Conservation (phyloP, 2,329 filamentous ascomycete species). For the Curvularia hawaiiensis region DNA sequence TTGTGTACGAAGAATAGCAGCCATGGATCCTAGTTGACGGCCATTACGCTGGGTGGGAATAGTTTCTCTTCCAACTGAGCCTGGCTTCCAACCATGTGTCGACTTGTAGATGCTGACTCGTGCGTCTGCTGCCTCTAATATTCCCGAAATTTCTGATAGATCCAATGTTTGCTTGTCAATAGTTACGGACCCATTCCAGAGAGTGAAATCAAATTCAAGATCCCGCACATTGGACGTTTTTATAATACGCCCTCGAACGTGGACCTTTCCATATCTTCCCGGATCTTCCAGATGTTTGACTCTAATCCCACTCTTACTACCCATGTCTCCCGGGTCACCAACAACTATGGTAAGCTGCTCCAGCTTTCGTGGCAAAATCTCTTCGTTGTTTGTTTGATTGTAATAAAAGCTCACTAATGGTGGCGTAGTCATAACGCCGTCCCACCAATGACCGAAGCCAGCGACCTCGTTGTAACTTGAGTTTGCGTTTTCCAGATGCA, state of each 20-base stretch:
- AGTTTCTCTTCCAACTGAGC: not conserved
- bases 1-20: slow-evolving; percentile 58
- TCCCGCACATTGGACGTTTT: slow-evolving; percentile 42
- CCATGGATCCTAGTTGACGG: slow-evolving; percentile 58
- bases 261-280: slow-evolving; percentile 57
- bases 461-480: slow-evolving; percentile 56
- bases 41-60: slow-evolving; percentile 45
- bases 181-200: slow-evolving; percentile 21
- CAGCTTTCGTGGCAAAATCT: slow-evolving; percentile 26
- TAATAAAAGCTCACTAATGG: slow-evolving; percentile 58
- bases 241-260: slow-evolving; percentile 44
- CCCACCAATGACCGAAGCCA: slow-evolving; percentile 14
- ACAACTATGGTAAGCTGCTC: slow-evolving; percentile 55
- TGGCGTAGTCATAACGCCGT: slow-evolving; percentile 59
- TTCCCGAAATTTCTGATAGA: slow-evolving; percentile 3
- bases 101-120: slow-evolving; percentile 2
- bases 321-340: slow-evolving; percentile 59
- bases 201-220: slow-evolving; percentile 33
- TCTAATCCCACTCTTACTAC: slow-evolving; percentile 57
- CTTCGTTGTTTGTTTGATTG: slow-evolving; percentile 27
- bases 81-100: slow-evolving; percentile 12
- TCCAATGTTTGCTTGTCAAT: slow-evolving; percentile 32
- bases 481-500: slow-evolving; percentile 34
- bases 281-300: slow-evolving; percentile 57
- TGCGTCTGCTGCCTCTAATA: not conserved